Percentiles rank a stretch among this genome's conserved stretches.
These are phyloP conservation scores for Gaeumannomyces tritici DNA, from an alignment of 2,329 filamentous ascomycete species.

Conservation along the genomic window DNA sequence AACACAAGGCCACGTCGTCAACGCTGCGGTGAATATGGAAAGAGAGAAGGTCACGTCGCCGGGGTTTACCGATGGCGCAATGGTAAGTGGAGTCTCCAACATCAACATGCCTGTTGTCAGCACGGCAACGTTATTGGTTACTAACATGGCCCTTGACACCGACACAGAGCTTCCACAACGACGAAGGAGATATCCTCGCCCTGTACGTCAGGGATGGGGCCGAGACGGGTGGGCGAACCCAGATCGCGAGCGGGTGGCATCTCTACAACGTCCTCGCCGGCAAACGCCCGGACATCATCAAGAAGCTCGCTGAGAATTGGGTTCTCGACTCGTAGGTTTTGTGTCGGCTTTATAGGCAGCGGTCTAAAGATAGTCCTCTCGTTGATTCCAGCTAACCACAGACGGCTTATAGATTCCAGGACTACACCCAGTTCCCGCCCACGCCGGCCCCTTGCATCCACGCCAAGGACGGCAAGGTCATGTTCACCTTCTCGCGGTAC, in stretches of 20 bases:
- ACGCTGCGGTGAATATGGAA: background rate
- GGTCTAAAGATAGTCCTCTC: no score
- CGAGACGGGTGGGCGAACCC: constrained; percentile 44
- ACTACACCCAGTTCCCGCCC: background rate
- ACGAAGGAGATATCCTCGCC: background rate
- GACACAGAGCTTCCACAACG: constrained; percentile 34
- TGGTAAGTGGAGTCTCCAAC: background rate
- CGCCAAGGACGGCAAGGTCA: background rate
- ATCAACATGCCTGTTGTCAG: background rate
- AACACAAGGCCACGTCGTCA: background rate
- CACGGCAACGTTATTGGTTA: background rate
- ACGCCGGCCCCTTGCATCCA: background rate
- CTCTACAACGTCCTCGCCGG: constrained; percentile 54
- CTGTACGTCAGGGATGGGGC: constrained; percentile 37
- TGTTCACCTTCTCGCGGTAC: constrained; percentile 1
- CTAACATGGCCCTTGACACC: constrained; percentile 40
- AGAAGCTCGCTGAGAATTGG: constrained; percentile 42
- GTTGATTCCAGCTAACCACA: background rate
- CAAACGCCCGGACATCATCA: constrained; percentile 49
- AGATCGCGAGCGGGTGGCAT: constrained; percentile 44
- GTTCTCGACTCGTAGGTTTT: constrained; percentile 32
- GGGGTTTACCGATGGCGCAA: background rate
- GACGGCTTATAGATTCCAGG: background rate
- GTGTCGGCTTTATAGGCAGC: no score
- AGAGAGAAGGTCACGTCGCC: background rate